Evolutionary conservation across 495 filamentous ascomycete species (phyloP).

Genomic region (Talaromyces nanjingensis): DNA sequence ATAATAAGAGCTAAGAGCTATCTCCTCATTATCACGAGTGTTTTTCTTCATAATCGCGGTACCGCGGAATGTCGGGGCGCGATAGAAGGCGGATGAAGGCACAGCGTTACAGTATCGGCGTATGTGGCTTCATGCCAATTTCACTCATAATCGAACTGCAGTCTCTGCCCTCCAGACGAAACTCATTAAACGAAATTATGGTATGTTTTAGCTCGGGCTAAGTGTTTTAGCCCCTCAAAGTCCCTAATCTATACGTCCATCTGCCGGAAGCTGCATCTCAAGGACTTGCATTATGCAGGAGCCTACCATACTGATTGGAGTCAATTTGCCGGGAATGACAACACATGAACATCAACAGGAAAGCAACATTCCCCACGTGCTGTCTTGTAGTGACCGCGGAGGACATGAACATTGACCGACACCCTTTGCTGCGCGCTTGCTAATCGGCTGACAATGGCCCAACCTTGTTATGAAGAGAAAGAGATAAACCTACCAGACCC

Average conservation of each 20-base stretch:
- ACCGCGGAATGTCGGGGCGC: constrained; percentile 4
- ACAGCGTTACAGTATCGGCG: constrained; percentile 2
- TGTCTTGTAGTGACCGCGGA: background rate
- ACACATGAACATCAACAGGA: background rate
- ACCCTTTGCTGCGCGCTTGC: background rate
- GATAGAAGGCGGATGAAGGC: background rate
- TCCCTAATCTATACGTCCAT: background rate
- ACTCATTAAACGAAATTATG: background rate
- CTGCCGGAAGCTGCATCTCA: background rate
- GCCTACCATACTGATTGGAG: background rate
- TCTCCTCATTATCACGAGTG: background rate
- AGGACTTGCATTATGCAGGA: constrained; percentile 4
- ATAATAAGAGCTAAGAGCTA: background rate
- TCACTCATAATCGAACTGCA: background rate
- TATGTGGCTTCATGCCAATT: background rate
- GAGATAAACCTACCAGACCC: background rate
- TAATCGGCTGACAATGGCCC: background rate
- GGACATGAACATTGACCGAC: background rate
- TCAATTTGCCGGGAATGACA: background rate
- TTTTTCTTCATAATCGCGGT: background rate
- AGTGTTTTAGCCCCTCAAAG: background rate
- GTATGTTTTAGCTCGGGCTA: constrained; percentile 1
- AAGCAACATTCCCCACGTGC: background rate
- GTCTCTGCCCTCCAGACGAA: background rate
- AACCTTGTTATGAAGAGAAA: background rate